Evolutionary conservation across 2,329 filamentous ascomycete genomes (phyloP), one percentile per base, ranked within the genome.

Genomic region (Alternaria incomplexa): DNA sequence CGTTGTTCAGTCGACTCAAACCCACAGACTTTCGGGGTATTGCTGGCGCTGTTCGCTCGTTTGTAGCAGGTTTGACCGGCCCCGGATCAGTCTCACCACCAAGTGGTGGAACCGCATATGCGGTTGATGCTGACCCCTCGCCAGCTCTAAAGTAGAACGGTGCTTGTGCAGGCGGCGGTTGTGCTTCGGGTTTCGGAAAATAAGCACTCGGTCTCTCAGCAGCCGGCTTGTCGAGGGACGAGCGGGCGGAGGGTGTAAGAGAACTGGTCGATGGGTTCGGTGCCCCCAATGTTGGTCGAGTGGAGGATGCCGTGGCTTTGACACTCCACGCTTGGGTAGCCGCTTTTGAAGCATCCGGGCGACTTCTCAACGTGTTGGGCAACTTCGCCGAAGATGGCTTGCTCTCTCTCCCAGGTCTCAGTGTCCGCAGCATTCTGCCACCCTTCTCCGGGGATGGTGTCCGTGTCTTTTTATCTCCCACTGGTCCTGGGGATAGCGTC

Each of bases 381-480:
- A 86, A 82, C 64, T 80, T 82, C 48, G 83, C 81, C 58, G 84
- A 83, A 13, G 81, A 80, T 23, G 79, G 72, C 56, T 82, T 84
- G 48, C 79, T 73, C 46, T 85, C 83, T 54, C 79, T 82, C 6
- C 75, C 77, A 15, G 82, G 80, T 58, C 86, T 81, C 61, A 88
- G 67, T 10, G 86, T 88, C 53, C 83, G 85, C 62, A 88, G 75
- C 86, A 89, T 87, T 11, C 82, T 80, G 26, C 83, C 81, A 68
- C 86, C 89, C 76, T 88, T 87, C 53, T 90, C 88, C 4, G 88
- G 88, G 71, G 88, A 90, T 10, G 87, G 87, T 17, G 85, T 88
- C 59, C 87, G 83, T 32, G 86, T 86, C 20, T 80, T 77, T 55
- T 83, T 83, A 45, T 82, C 83, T 53, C 73, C 71, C 3, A 75